These are phyloP conservation scores for Pulveroboletus sp. DNA, from an alignment of 768 basidiomycete species.

Conservation along the genomic window DNA sequence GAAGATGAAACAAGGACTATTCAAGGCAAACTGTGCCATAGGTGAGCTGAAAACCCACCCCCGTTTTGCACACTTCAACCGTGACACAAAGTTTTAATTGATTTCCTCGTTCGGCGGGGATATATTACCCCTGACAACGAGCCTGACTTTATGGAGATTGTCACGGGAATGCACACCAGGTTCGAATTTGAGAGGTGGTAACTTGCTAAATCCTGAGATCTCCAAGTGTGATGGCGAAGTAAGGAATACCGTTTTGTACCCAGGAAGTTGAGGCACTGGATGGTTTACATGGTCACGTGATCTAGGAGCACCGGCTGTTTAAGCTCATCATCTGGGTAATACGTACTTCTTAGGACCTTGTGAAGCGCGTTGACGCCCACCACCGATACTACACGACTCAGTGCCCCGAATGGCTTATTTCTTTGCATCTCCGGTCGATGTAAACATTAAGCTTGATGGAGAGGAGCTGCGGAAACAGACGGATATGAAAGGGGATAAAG, in stretches of 20 bases:
- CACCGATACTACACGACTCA: not conserved
- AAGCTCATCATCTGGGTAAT: not conserved
- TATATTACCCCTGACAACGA: constrained; percentile 86
- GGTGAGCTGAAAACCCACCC: constrained; percentile 40
- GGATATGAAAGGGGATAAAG: constrained; percentile 87
- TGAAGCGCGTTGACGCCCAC: not conserved
- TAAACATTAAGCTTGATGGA: constrained; percentile 82
- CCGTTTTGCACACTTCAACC: constrained; percentile 1
- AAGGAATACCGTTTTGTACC: too few species aligned
- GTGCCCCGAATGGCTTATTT: constrained; percentile 63
- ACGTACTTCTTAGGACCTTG: not conserved
- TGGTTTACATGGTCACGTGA: constrained; percentile 7
- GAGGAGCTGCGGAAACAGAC: constrained; percentile 87
- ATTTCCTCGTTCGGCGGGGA: constrained; percentile 85
- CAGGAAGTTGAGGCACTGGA: too few species aligned
- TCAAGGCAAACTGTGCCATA: constrained; percentile 91
- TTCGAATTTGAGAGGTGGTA: constrained; percentile 62
- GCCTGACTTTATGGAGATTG: constrained; percentile 72
- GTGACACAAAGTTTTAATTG: constrained; percentile 65
- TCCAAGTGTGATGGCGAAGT: too few species aligned
- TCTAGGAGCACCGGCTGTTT: not conserved
- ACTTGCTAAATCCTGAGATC: not conserved
- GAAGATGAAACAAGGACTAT: constrained; percentile 63
- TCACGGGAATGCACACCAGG: constrained; percentile 65
- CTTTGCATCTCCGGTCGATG: constrained; percentile 86